Conservation (phyloP, 2,329 filamentous ascomycete genomes). For the Penicillium brasilianum region DNA sequence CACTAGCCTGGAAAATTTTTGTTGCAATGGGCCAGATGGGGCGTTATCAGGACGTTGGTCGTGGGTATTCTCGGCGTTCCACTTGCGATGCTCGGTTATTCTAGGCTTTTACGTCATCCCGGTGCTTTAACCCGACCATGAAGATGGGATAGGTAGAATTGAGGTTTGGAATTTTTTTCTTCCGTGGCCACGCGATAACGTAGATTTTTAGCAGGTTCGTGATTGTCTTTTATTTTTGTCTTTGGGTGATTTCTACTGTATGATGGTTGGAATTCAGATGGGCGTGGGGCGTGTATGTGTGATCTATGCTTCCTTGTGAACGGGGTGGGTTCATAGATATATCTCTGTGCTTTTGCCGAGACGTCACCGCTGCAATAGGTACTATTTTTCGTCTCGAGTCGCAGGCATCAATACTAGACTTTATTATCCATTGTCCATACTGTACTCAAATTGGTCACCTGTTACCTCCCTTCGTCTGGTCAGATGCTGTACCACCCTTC, state of each 20-base stretch:
- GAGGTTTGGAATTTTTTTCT: not conserved
- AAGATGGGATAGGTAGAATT: not conserved
- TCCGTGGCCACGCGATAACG: not conserved
- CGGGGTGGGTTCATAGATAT: not conserved
- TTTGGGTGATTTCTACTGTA: too few relatives aligned
- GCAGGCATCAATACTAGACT: too few relatives aligned
- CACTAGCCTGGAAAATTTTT: conserved; percentile 3
- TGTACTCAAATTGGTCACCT: too few relatives aligned
- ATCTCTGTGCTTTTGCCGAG: not conserved
- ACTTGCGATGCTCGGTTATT: conserved; percentile 20
- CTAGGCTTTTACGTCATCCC: conserved; percentile 21
- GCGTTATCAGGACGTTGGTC: conserved; percentile 4
- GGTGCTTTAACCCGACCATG: not conserved
- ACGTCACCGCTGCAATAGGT: not conserved
- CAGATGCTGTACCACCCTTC: too few relatives aligned
- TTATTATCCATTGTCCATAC: too few relatives aligned
- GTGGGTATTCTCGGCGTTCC: conserved; percentile 18
- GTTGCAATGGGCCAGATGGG: conserved; percentile 1
- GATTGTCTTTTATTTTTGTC: too few relatives aligned
- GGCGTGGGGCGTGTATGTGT: too few relatives aligned
- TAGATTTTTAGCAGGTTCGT: not conserved
- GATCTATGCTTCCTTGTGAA: too few relatives aligned
- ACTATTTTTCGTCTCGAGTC: too few relatives aligned
- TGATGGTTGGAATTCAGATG: too few relatives aligned
- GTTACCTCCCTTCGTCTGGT: too few relatives aligned